Base-by-base conservation (phyloP, 345 rosid genomes). In the Syzygium aqueum region DNA sequence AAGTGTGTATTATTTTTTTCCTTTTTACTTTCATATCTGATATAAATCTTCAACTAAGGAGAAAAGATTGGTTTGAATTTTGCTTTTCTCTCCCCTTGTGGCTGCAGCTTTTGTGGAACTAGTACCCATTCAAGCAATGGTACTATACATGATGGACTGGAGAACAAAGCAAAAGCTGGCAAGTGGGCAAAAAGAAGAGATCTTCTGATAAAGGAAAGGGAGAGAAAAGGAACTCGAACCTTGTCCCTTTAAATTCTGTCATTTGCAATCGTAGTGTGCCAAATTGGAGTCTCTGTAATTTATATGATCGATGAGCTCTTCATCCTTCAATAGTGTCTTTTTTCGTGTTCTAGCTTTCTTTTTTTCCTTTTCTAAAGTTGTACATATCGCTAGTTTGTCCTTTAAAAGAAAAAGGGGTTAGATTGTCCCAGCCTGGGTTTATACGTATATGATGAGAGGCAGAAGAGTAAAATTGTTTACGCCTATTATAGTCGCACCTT, bases 111-210 rank as follows among this genome's bases (percentile, higher is more conserved):
- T 97, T 92, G 87, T 95, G 84, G 99, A 95, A 90, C 87, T 96
- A 67, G 98, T 95, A 51, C 46, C 12, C 97, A 95, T 89, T 92
- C 98, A 83, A 94, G 97, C 93, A 96, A 97, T 73, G 99, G 99
- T 91, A 96, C 96, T 89, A 95, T 96, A n/a, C 97, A 95, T 65
- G 94, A 90, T 87, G 95, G 88, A 37, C 88, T 90, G 84, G 96
- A 93, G 77, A 57, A 92, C 54, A 94, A 89, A 87, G 90, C 23
- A 84, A 85, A 85, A 86, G 86, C 92, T 65, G 59, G 90, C 88
- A 50, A 84, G 84, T 77, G 94, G 89, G 90, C 86, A 87, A 40
- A 92, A 89, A 86, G 88, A 50, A 5, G 87, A 93, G 87, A 92
- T 85, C 90, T 27, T 89, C 95, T 80, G 93, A 83, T 86, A 91